Evolutionary conservation across 2,329 filamentous ascomycete species (phyloP), one percentile per base, ranked within the genome.

Genomic region (Alternaria solani): DNA sequence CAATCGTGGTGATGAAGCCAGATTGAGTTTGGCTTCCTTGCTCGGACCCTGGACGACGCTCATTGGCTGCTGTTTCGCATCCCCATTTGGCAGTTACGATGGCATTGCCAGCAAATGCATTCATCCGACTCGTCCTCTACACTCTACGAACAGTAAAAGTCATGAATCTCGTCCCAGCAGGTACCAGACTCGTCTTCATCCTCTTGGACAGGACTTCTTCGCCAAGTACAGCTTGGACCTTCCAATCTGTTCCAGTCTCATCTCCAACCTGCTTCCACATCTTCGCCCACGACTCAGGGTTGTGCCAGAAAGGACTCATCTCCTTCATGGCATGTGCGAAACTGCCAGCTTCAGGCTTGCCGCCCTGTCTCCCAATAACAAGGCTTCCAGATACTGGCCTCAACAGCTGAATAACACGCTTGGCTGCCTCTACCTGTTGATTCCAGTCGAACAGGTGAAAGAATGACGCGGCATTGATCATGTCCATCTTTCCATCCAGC

Each of bases 381-480:
- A 83, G 55, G 11, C 72, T 72, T 16, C 73, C 78, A 36, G 73
- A 61, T 39, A 69, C 65, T 51, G 70, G 68, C 55, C 73, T 79
- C 53, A 81, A 48, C 16, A 82, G 57, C 26, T 65, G 55, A 12
- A 77, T 64, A 1, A 78, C 63, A 5, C 67, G 65, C 54, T 76
- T 75, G 12, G 73, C 73, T n/a, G 75, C 73, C 46, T 73, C 66
- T 11, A 80, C 61, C 60, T 83, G 81, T 8, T 70, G 69, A 1
- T 80, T 76, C 66, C 71, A 80, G 32, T 74, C 70, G 62, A 82
- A 83, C 7, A 83, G 70, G 52, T 83, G 82, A 43, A 84, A 77
- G 67, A 83, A 80, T 0, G 78, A 78, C 0, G 74, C 74, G 2
- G 81, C 72, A 34, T 80, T 72, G 7, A 83, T 63, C 12, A 84